Base-by-base conservation (phyloP, 2,329 filamentous ascomycete genomes). In the Paecilomyces sp. region DNA sequence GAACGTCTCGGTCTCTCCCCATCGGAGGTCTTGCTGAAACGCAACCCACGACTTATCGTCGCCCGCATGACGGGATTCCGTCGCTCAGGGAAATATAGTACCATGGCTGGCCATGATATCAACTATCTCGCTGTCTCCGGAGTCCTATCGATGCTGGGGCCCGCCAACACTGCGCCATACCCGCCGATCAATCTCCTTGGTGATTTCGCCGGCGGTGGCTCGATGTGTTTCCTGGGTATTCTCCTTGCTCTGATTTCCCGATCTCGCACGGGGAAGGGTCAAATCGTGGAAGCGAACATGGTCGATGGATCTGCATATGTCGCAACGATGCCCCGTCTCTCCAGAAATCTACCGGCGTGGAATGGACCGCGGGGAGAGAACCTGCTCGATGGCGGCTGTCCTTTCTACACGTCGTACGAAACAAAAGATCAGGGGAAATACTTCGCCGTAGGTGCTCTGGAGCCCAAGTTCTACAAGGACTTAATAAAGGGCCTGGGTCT, bases 281-380 rank as follows among this genome's bases (percentile, higher is more conserved):
- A 97, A 76, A 88, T 97, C 12, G 92, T 97, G 8, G 91, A 97
- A 77, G 91, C 90, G 15, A 97, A 96, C 74, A 97, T 97, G 93
- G 93, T 97, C 12, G 93, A 97, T 76, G 93, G 93, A 8, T 85
- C 84, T 24, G 84, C 86, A 36, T 93, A 93, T 73, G 77, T 97
- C 28, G 87, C 88, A 1, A 88, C 87, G 0, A 93, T 93, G 76
- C 88, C 90, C 57, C 82, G 93, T 34, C 78, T 95, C 62, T 80
- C 81, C 30, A 79, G 82, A 62, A 87, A 88, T 70, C 86, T 80
- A 6, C 81, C 83, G 0, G 70, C 86, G 47, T 92, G 91, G 80
- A 72, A 79, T 65, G 73, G 74, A 3, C 81, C 84, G 28, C 80
- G 92, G 55, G 93, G 93, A 0, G 80, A 82, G 58, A 97, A 97